These are phyloP conservation scores for Lycium ferocissimum DNA, from an alignment of 257 asterid genomes.

Conservation along the genomic window DNA sequence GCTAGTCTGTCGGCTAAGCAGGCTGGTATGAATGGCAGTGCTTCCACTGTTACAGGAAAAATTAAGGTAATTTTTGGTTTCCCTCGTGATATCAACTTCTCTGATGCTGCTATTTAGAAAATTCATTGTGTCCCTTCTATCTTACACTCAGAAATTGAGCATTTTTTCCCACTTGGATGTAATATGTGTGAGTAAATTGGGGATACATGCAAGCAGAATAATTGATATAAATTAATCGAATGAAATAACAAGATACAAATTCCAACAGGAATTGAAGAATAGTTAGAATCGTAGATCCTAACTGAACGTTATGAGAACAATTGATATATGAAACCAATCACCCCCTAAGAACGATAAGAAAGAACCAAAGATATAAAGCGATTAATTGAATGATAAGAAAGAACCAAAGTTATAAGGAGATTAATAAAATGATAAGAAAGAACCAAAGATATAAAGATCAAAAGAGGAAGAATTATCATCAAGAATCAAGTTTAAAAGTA, in stretches of 20 bases:
- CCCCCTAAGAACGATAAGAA: neutral
- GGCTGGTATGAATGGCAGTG: slow-evolving; percentile 48
- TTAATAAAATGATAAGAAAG: too few relatives aligned
- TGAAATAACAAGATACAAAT: neutral
- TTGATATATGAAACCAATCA: neutral
- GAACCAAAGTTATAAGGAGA: neutral
- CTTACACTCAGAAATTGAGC: neutral
- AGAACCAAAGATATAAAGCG: too few relatives aligned
- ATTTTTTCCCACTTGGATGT: slow-evolving; percentile 14
- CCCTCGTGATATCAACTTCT: neutral
- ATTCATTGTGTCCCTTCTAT: neutral
- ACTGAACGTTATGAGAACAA: neutral
- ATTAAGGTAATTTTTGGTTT: slow-evolving; percentile 61
- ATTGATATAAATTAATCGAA: neutral
- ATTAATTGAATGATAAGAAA: neutral
- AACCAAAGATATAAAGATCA: neutral
- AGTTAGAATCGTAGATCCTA: neutral
- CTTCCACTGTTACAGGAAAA: slow-evolving; percentile 65
- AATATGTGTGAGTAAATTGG: neutral
- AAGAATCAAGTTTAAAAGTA: neutral
- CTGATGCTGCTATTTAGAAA: neutral
- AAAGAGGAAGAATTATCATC: neutral
- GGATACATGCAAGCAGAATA: neutral
- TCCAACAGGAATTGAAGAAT: neutral
- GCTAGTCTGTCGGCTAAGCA: slow-evolving; percentile 77